Percentiles rank a stretch among this genome's conserved stretches.
Evolutionary conservation across 345 rosid species (phyloP).

Genomic region (Lenwebbia sp.): DNA sequence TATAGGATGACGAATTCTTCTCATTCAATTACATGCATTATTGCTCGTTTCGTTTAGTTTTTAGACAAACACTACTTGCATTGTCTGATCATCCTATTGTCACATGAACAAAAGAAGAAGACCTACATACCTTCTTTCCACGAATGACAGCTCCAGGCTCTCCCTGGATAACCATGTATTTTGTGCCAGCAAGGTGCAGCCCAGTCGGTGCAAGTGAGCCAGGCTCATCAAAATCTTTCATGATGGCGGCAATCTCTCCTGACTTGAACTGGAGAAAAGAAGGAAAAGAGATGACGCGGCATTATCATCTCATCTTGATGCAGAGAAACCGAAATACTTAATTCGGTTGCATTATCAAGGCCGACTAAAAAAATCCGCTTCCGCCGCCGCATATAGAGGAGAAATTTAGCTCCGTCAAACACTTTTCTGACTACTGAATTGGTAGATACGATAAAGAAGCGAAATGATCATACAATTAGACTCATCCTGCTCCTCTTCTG

Average conservation of each 20-base stretch:
- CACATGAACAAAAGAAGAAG: neutral
- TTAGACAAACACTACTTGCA: neutral
- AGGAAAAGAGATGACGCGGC: neutral
- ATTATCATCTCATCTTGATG: neutral
- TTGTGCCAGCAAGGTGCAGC: slow-evolving; percentile 35
- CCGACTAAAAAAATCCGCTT: neutral
- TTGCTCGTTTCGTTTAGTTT: neutral
- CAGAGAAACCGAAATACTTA: neutral
- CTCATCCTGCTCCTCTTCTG: neutral
- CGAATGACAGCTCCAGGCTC: slow-evolving; percentile 65
- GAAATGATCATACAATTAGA: neutral
- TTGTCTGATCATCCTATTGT: neutral
- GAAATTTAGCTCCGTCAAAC: neutral
- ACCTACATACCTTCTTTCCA: slow-evolving; percentile 52
- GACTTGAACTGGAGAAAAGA: slow-evolving; percentile 34
- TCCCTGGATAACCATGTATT: slow-evolving; percentile 53
- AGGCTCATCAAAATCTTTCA: slow-evolving; percentile 59
- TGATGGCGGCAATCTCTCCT: slow-evolving; percentile 36
- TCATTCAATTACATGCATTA: neutral
- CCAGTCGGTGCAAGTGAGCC: slow-evolving; percentile 71
- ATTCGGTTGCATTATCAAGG: neutral
- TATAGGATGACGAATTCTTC: neutral
- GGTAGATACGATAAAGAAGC: neutral
- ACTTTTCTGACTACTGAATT: neutral
- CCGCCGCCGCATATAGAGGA: fast-evolving